A percentile compares a stretch with the other conserved stretches of the same genome.
These are phyloP conservation scores for Sclerotinia nivalis DNA, from an alignment of 2,329 filamentous ascomycete genomes.

Conservation along the genomic window DNA sequence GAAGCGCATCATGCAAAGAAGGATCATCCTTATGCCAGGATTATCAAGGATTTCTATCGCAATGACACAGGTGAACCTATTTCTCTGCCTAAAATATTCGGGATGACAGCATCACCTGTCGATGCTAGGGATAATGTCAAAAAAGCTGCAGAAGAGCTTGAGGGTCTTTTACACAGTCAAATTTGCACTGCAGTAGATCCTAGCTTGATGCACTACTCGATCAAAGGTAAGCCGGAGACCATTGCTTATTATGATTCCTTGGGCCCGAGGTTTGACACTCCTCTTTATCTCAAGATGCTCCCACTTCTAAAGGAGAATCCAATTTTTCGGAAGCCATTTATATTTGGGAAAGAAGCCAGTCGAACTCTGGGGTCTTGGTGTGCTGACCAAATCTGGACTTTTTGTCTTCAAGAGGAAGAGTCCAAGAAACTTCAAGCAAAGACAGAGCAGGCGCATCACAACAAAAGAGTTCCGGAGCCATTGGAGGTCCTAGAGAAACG, in stretches of 20 bases:
- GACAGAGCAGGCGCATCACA: constrained; percentile 48
- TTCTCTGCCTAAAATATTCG: constrained; percentile 75
- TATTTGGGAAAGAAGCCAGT: constrained; percentile 58
- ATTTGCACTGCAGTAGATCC: constrained; percentile 76
- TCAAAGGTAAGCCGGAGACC: constrained; percentile 61
- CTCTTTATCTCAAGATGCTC: constrained; percentile 61
- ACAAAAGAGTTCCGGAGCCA: constrained; percentile 34
- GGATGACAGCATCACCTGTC: constrained; percentile 96
- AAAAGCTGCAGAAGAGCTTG: constrained; percentile 70
- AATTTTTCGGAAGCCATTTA: constrained; percentile 45
- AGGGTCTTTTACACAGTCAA: constrained; percentile 73
- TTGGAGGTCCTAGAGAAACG: constrained; percentile 52
- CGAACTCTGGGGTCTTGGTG: constrained; percentile 79
- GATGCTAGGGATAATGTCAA: constrained; percentile 76
- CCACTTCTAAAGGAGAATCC: constrained; percentile 49
- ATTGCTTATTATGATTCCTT: constrained; percentile 56
- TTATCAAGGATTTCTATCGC: constrained; percentile 85
- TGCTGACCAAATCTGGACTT: constrained; percentile 77
- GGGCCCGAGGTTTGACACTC: constrained; percentile 58
- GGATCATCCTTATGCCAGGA: constrained; percentile 83
- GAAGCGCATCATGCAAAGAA: constrained; percentile 97
- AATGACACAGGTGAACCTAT: constrained; percentile 45
- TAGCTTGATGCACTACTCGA: constrained; percentile 56
- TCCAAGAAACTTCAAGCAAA: constrained; percentile 60
- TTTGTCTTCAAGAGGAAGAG: constrained; percentile 65